phyloP scores from a whole-genome alignment of 495 filamentous ascomycete species.

The Aspergillus nidulans region DNA sequence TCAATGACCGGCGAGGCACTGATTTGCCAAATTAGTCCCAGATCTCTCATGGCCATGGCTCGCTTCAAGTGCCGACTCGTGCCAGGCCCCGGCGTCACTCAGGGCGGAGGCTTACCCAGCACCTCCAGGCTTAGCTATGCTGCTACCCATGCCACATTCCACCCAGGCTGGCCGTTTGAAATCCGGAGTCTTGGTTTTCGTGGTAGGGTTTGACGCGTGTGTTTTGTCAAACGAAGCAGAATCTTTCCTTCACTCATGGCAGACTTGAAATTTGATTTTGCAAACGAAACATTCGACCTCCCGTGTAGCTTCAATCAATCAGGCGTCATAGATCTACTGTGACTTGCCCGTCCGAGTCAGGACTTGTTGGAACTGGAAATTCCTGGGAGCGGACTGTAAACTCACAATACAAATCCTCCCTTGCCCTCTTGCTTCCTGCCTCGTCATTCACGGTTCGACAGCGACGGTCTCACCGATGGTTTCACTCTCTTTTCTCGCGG shows the following conservation, averaged over 20 bases:
- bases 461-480: slow-evolving; percentile 12
- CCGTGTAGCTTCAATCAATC: too few relatives aligned
- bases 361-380: neutral
- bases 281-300: neutral
- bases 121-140: neutral
- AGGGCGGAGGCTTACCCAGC: neutral
- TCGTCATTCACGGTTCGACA: neutral
- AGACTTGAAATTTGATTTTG: neutral
- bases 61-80: neutral
- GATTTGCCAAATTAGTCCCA: neutral
- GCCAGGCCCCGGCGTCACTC: neutral
- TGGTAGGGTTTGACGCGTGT: slow-evolving; percentile 5
- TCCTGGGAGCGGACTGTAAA: neutral
- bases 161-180: neutral
- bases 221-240: neutral
- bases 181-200: neutral
- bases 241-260: neutral
- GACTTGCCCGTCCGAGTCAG: neutral
- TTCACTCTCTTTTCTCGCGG: slow-evolving; percentile 1
- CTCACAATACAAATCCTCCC: neutral
- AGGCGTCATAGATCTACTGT: too few relatives aligned
- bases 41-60: neutral
- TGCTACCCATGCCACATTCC: slow-evolving; percentile 1
- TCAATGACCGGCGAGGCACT: neutral
- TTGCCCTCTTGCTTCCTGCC: neutral